Conservation (phyloP, 2,329 filamentous ascomycete genomes). For the Colletotrichum sp. region DNA sequence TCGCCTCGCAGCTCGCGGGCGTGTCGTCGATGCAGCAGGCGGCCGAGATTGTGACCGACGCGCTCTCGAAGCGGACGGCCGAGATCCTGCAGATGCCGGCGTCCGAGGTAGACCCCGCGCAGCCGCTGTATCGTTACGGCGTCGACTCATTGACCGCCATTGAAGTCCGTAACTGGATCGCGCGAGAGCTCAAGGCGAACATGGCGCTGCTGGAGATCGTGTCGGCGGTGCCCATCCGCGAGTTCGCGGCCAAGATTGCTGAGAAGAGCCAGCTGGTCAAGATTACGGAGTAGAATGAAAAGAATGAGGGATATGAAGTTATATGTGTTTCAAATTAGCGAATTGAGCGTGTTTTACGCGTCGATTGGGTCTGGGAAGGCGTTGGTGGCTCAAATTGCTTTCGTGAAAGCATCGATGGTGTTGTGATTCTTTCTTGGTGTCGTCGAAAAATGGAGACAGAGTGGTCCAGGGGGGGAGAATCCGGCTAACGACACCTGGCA, state of each 20-base stretch:
- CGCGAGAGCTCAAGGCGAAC: conserved; percentile 47
- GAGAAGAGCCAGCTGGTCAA: conserved; percentile 27
- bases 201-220: conserved; percentile 55
- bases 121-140: conserved; percentile 23
- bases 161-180: conserved; percentile 34
- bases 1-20: conserved; percentile 36
- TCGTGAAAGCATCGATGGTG: not conserved
- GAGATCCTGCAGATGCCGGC: not conserved
- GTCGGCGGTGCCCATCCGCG: conserved; percentile 42
- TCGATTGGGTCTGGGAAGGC: not conserved
- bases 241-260: conserved; percentile 42
- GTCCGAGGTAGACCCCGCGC: conserved; percentile 23
- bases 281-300: not conserved
- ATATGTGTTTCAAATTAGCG: not conserved
- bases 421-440: not conserved
- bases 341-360: not conserved
- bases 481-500: rapidly evolving
- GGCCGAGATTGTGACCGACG: conserved; percentile 36
- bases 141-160: conserved; percentile 26
- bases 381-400: not conserved
- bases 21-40: conserved; percentile 33
- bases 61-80: conserved; percentile 28
- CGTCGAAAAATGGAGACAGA: not conserved
- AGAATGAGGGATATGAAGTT: not conserved
- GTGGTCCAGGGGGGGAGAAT: not conserved